A percentile compares a stretch with the other conserved stretches of the same genome.
phyloP scores from a whole-genome alignment of 2,329 filamentous ascomycete species.

The Trichoderma koningii region DNA sequence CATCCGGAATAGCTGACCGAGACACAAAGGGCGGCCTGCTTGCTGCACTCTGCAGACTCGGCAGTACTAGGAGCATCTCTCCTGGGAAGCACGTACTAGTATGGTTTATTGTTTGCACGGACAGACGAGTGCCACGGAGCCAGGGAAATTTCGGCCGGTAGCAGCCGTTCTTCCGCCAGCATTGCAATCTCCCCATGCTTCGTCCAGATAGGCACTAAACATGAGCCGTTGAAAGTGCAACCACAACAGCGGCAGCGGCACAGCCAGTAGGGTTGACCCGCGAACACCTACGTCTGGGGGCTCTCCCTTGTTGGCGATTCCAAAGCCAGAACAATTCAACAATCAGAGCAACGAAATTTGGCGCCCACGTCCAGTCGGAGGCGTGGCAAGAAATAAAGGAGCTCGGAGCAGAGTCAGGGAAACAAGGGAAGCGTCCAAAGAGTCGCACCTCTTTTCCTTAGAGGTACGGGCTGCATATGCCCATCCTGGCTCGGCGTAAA shows the following conservation, averaged over 20 bases:
- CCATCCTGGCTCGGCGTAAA: constrained; percentile 1
- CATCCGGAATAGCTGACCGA: constrained; percentile 15
- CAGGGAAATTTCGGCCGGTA: constrained; percentile 2
- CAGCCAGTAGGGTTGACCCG: constrained; percentile 6
- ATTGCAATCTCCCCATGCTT: background rate
- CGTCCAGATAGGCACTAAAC: background rate
- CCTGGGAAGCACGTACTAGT: background rate
- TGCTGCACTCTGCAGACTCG: background rate
- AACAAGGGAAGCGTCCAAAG: constrained; percentile 16
- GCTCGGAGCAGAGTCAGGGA: background rate
- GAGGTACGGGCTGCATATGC: constrained; percentile 15
- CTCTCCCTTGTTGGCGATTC: background rate
- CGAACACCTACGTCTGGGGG: background rate
- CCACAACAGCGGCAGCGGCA: constrained; percentile 5
- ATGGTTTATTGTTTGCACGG: background rate
- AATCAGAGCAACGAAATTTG: background rate
- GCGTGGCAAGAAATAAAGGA: background rate
- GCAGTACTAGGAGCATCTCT: background rate
- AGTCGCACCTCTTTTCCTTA: constrained; percentile 13
- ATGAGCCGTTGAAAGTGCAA: background rate
- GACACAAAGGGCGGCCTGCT: constrained; percentile 8
- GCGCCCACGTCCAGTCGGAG: background rate
- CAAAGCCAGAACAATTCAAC: background rate
- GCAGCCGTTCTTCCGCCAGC: constrained; percentile 9
- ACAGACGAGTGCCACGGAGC: too few relatives aligned